A percentile compares a stretch with the other conserved stretches of the same genome.
These are phyloP conservation scores for Lachancea meyersii DNA, from an alignment of 805 yeast species.

Conservation along the genomic window DNA sequence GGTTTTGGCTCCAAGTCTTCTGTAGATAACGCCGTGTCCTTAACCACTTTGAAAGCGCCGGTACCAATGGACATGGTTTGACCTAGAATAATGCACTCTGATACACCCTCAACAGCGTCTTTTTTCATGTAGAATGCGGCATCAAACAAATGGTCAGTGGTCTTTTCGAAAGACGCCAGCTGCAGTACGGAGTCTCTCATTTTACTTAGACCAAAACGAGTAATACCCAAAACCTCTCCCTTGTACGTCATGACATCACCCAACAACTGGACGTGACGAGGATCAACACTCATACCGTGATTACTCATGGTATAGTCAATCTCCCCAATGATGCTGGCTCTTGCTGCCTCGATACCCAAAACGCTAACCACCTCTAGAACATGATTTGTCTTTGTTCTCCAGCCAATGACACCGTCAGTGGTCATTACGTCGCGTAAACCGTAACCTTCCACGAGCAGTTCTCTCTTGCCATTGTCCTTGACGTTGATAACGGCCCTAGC, in stretches of 20 bases:
- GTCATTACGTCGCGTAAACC: conserved; percentile 95
- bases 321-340: conserved; percentile 86
- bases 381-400: conserved; percentile 85
- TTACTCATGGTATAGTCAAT: conserved; percentile 97
- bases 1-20: conserved; percentile 41
- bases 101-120: conserved; percentile 93
- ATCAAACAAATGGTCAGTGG: conserved; percentile 96
- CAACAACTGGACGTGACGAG: conserved; percentile 93
- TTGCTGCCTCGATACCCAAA: conserved; percentile 96
- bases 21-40: conserved; percentile 43
- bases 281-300: conserved; percentile 99
- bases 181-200: conserved; percentile 98
- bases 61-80: conserved; percentile 98
- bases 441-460: conserved; percentile 93
- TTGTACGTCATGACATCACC: conserved; percentile 99
- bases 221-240: conserved; percentile 96
- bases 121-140: conserved; percentile 97
- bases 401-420: conserved; percentile 92
- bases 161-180: conserved; percentile 94
- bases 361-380: conserved; percentile 83
- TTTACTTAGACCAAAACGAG: conserved; percentile 94
- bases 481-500: conserved; percentile 96
- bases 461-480: conserved; percentile 77
- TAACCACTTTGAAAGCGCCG: conserved; percentile 85
- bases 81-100: conserved; percentile 94